Evolutionary conservation across 768 basidiomycete genomes (phyloP).

Genomic region (Chalciporus sphaerocephalus): DNA sequence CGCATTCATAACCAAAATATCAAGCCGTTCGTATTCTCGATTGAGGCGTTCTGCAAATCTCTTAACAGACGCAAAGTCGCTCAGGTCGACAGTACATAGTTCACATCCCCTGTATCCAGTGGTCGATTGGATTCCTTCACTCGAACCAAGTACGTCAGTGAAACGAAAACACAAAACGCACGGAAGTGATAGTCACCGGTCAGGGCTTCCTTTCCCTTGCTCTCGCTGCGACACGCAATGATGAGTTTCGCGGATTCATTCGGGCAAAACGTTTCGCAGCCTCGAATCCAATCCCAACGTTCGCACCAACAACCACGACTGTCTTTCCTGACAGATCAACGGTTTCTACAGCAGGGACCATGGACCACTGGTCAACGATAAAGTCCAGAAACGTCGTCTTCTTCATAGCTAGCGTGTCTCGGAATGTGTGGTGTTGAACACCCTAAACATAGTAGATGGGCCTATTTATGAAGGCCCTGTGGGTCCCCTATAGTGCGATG

Average conservation of each 20-base stretch:
- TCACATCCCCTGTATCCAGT: conserved; percentile 34
- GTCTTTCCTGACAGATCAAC: conserved; percentile 28
- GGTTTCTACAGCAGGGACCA: conserved; percentile 12
- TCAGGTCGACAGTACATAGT: conserved; percentile 40
- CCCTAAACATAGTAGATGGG: too few species aligned
- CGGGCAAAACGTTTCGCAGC: conserved; percentile 28
- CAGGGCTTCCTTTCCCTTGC: conserved; percentile 20
- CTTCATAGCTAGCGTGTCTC: too few species aligned
- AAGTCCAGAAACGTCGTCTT: conserved; percentile 5
- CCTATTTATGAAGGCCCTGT: too few species aligned
- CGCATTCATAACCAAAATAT: conserved; percentile 46
- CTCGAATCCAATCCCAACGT: conserved; percentile 33
- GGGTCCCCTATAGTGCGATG: too few species aligned
- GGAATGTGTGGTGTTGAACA: too few species aligned
- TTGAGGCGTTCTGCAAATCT: conserved; percentile 33
- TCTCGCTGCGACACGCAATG: conserved; percentile 26
- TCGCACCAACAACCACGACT: conserved; percentile 31
- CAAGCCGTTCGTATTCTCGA: conserved; percentile 26
- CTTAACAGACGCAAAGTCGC: conserved; percentile 38
- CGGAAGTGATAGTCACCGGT: too few species aligned
- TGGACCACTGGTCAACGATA: conserved; percentile 17
- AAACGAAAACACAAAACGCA: neutral
- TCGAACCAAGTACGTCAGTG: neutral
- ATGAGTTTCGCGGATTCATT: conserved; percentile 28
- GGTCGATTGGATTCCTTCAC: conserved; percentile 19